Base-by-base conservation (phyloP, 2,329 filamentous ascomycete genomes). In the Plectosphaerella sp. region DNA sequence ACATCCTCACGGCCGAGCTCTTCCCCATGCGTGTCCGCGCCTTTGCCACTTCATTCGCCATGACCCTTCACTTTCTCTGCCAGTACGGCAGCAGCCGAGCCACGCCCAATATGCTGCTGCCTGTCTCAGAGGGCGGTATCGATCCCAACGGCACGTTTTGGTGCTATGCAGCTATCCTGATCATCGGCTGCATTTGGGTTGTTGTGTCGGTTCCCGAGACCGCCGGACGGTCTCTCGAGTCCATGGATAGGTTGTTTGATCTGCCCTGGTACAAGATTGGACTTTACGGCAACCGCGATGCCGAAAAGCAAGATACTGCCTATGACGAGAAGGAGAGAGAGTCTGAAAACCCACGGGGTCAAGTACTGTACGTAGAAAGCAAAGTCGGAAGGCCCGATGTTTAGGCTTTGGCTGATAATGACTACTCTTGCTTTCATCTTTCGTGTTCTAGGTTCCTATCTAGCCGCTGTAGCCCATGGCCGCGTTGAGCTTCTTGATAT, bases 201-300 rank as follows among this genome's bases (percentile, higher is more conserved):
- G 86, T 75, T 72, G 78, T 86, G 62, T 82, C 76, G 60, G 74
- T 89, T 3, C 86, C 85, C 0, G 85, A 89, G 69, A 86, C 83
- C 0, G 76, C 76, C 0, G 84, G 84, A 3, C 66, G 72, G 15
- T 71, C 68, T 43, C 69, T 84, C 11, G 82, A 84, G 68, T 78
- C 75, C 48, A 86, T 88, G 72, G 83, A 88, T 62, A 71, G 74
- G 16, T 66, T 88, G 57, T 88, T 88, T 62, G 77, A 74, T 35
- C 68, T 88, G 51, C 82, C 81, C 1, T 89, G 86, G 86, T 80
- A 84, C 62, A 75, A 80, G 65, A 88, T 89, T 59, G 86, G 86
- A 3, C 65, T 65, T 1, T 61, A 68, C 54, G 74, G 74, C 5
- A 73, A 73, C 53, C 58, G 57, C 33, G 70, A 74, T 54, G 72